Conservation (phyloP, 305 asterid genomes). For the Fraxinus floribunda region DNA sequence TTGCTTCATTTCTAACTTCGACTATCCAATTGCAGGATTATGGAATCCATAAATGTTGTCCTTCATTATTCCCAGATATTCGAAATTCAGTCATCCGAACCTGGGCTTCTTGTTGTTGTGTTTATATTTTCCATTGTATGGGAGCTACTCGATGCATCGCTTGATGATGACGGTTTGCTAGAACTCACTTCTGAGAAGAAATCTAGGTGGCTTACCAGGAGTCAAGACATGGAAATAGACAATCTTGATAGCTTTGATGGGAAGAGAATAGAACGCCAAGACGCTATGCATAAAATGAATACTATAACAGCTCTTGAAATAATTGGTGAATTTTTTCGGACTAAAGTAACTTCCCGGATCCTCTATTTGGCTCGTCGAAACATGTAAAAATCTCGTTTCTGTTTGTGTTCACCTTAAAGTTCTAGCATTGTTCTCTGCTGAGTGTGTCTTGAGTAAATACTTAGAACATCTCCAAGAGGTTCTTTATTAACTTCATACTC, state of each 20-base stretch:
- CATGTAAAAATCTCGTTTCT: conserved; percentile 57
- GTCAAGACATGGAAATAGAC: conserved; percentile 80
- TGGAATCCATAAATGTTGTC: conserved; percentile 65
- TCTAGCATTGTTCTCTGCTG: background rate
- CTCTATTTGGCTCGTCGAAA: conserved; percentile 77
- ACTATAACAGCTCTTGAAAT: conserved; percentile 78
- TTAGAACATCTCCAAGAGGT: background rate
- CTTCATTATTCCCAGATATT: conserved; percentile 61
- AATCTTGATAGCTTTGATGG: conserved; percentile 55
- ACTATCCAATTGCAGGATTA: conserved; percentile 61
- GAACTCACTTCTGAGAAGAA: conserved; percentile 71
- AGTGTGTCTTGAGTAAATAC: conserved; percentile 15
- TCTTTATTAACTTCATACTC: background rate
- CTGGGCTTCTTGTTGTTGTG: conserved; percentile 69
- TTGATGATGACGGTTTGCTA: conserved; percentile 78
- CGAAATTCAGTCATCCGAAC: conserved; percentile 63
- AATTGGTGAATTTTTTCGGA: conserved; percentile 69
- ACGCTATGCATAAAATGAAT: conserved; percentile 63
- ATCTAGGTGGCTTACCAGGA: conserved; percentile 66
- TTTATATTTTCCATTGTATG: conserved; percentile 70
- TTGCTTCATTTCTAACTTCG: conserved; percentile 17
- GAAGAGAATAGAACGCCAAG: conserved; percentile 58
- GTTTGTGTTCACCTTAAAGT: conserved; percentile 10
- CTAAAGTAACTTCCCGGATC: conserved; percentile 65
- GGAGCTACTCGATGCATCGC: conserved; percentile 87